Evolutionary conservation across 257 asterid species (phyloP).

Genomic region (Solanum gracilifrons): DNA sequence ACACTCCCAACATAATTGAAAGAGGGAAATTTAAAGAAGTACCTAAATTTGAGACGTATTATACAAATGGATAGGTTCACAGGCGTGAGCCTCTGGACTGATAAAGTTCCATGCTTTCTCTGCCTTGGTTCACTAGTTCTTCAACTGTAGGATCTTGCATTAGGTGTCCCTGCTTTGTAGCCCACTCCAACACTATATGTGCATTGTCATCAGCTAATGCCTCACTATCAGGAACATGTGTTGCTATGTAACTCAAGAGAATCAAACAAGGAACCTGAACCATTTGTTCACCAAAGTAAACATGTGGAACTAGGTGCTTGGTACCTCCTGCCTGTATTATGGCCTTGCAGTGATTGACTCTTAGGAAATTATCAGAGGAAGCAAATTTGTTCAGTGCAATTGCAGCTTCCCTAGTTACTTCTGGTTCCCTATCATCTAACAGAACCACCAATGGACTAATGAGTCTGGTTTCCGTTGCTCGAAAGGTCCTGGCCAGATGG

Average conservation of each 20-base stretch:
- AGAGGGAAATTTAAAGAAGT: background rate
- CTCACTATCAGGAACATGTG: slow-evolving; percentile 3
- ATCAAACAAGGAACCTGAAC: slow-evolving; percentile 3
- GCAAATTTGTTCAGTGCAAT: slow-evolving; percentile 5
- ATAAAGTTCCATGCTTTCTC: slow-evolving; percentile 10
- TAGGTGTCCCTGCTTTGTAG: slow-evolving; percentile 2
- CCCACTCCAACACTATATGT: slow-evolving; percentile 4
- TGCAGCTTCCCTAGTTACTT: slow-evolving; percentile 2
- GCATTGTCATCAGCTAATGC: slow-evolving; percentile 1
- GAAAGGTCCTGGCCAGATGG: slow-evolving; percentile 10
- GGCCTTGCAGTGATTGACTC: slow-evolving; percentile 5
- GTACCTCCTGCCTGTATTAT: slow-evolving; percentile 6
- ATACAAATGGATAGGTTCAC: background rate
- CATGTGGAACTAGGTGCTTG: background rate
- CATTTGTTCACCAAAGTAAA: slow-evolving; percentile 5
- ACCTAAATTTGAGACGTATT: background rate
- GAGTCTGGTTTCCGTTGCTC: slow-evolving; percentile 13
- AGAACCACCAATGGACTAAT: background rate
- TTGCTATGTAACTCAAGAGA: slow-evolving; percentile 6
- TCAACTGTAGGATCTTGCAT: slow-evolving; percentile 5
- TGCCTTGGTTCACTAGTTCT: background rate
- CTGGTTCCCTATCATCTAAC: slow-evolving; percentile 6
- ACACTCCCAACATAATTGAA: background rate
- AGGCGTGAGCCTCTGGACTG: slow-evolving; percentile 11
- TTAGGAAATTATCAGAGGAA: background rate